Base-by-base conservation (phyloP, 129 eudicot species). In the Calendula officinalis region DNA sequence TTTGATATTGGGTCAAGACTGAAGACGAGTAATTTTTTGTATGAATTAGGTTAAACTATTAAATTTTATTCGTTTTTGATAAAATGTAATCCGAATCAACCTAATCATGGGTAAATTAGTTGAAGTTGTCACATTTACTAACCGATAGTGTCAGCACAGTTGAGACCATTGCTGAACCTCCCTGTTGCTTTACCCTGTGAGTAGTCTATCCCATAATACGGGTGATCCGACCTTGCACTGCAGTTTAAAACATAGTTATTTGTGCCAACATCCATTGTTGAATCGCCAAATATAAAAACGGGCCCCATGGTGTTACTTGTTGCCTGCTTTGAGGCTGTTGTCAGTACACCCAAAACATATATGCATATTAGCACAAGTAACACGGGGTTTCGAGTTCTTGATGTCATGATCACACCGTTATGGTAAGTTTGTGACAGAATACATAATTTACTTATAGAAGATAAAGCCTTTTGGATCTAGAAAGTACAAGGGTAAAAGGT, bases 121-220 rank as follows among this genome's bases (percentile, higher is more conserved):
- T 39, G 64, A 68, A 40, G 2, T 10, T 27, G 15, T 17, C 34
- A 22, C 34, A 13, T 9, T 64, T 22, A 30, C 70, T 35, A 76
- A 77, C 86, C 82, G 5, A 77, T 63, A 3, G 62, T 53, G 56
- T 81, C 86, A 9, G 77, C 82, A 6, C 60, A 10, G 58, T 73
- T 81, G 15, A 44, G 33, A 8, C 86, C 86, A 47, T 81, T 81
- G 86, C 75, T 77, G 3, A 81, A 81, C 73, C 86, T 81, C 37
- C 86, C 86, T 0, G 82, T 81, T 32, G 86, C 63, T 41, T 7
- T 36, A 32, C 76, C 64, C 14, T 16, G 32, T 12, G 67, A 77
- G 33, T 63, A 81, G 70, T 81, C 86, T 33, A 81, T 73, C 38
- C 86, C 86, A 30, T 81, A 70, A 7, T 81, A 81, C n/a, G 77